Percentiles rank a stretch among this genome's conserved stretches.
phyloP scores from a whole-genome alignment of 1,284 basidiomycete species.

The Chalciporus piperatoides region DNA sequence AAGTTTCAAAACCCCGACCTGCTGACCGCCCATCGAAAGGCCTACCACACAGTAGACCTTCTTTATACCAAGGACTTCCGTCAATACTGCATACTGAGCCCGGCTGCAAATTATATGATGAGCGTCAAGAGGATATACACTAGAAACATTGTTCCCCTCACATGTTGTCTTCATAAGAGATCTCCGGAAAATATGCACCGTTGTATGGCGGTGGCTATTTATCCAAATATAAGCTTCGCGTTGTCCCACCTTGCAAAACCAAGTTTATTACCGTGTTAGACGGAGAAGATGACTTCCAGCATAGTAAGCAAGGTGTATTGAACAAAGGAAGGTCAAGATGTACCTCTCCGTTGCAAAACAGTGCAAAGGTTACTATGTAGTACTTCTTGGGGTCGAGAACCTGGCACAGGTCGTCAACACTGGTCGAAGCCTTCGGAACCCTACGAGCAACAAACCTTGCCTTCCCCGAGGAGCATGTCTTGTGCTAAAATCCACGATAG shows the following conservation, averaged over 20 bases:
- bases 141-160: slow-evolving; percentile 1
- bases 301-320: not conserved
- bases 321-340: slow-evolving; percentile 1
- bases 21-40: slow-evolving; percentile 61
- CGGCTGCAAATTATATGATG: slow-evolving; percentile 34
- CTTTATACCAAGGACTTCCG: slow-evolving; percentile 44
- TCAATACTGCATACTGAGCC: slow-evolving; percentile 53
- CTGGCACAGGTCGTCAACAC: slow-evolving; percentile 21
- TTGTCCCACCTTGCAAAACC: slow-evolving; percentile 7
- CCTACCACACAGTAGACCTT: slow-evolving; percentile 49
- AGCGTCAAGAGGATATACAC: not conserved
- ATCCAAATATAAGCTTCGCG: slow-evolving; percentile 11
- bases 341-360: slow-evolving; percentile 58
- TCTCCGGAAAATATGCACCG: slow-evolving; percentile 43
- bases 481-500: slow-evolving; percentile 36
- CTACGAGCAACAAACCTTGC: slow-evolving; percentile 34
- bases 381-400: slow-evolving; percentile 49
- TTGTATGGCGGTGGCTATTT: slow-evolving; percentile 42
- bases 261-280: slow-evolving; percentile 14
- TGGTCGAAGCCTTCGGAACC: not conserved
- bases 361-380: slow-evolving; percentile 50
- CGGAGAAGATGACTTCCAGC: slow-evolving; percentile 14
- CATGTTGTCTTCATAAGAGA: slow-evolving; percentile 30
- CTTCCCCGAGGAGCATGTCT: slow-evolving; percentile 44
- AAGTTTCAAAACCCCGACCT: slow-evolving; percentile 29